These are phyloP conservation scores for Yamadazyma paraphyllophila DNA, from an alignment of 805 yeast species.

Conservation along the genomic window DNA sequence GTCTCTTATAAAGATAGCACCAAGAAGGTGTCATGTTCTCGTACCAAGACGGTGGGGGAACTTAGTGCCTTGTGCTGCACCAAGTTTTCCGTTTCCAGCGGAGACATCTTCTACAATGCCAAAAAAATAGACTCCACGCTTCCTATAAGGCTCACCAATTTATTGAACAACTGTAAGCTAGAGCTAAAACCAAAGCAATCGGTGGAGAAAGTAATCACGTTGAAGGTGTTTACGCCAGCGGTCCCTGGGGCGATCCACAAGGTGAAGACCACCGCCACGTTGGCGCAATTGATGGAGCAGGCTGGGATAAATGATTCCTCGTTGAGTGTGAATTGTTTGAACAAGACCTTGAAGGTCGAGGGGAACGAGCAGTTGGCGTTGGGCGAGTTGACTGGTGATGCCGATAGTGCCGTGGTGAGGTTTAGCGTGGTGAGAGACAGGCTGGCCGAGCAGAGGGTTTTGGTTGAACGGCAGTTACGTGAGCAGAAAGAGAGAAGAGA, in stretches of 20 bases:
- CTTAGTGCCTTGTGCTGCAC: slow-evolving; percentile 20
- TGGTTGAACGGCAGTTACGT: slow-evolving; percentile 19
- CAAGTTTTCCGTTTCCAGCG: slow-evolving; percentile 27
- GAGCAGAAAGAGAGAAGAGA: slow-evolving; percentile 12
- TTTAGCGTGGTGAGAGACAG: slow-evolving; percentile 18
- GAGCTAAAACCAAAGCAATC: slow-evolving; percentile 17
- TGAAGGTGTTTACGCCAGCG: slow-evolving; percentile 8
- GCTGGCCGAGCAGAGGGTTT: slow-evolving; percentile 22
- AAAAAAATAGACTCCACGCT: slow-evolving; percentile 30
- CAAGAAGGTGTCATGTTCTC: slow-evolving; percentile 28
- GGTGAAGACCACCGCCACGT: slow-evolving; percentile 3
- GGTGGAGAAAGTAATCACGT: slow-evolving; percentile 5
- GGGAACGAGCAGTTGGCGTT: background rate
- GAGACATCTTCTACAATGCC: slow-evolving; percentile 25
- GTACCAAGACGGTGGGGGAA: slow-evolving; percentile 27
- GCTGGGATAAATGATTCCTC: background rate
- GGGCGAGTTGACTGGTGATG: slow-evolving; percentile 19
- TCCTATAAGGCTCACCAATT: slow-evolving; percentile 31
- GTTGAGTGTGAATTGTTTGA: slow-evolving; percentile 1
- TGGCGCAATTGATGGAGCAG: slow-evolving; percentile 1
- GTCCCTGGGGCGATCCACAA: slow-evolving; percentile 4
- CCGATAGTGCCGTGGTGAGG: slow-evolving; percentile 25
- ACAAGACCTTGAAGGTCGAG: background rate
- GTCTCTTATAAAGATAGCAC: slow-evolving; percentile 21
- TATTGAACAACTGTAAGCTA: slow-evolving; percentile 35